Base-by-base conservation (phyloP, 1,284 basidiomycete species). In the Apiotrichum brassicae region DNA sequence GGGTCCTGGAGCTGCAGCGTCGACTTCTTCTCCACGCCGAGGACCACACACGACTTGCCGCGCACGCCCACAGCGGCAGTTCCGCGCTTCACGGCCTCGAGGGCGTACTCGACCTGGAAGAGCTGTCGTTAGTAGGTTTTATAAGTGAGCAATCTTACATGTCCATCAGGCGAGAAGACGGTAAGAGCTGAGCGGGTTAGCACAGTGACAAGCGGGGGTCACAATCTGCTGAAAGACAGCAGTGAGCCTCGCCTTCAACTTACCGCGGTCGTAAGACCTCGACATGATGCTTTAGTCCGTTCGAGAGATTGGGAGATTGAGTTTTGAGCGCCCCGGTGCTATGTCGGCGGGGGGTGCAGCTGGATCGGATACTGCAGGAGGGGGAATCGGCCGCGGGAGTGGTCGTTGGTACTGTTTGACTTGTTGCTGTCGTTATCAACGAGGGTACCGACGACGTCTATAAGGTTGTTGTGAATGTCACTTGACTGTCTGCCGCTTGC, bases 21-120 rank as follows among this genome's bases (percentile, higher is more conserved):
- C 0, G 89, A 92, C 76, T 97, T 98, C 84, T 98, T 98, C 79
- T 99, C 95, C 19, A 98, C 95, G 47, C 94, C 95, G 23, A 99
- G 80, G 4, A 98, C 91, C 4, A 97, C 95, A 30, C 93, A 87
- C 64, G 93, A 85, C 69, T 88, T 86, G 57, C 95, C 95, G 56
- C 91, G 83, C 26, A 98, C 90, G 45, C 95, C 95, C 54, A 95
- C 94, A 46, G 94, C 94, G 72, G 94, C 97, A 14, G 95, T 98
- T 43, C 95, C 95, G 72, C 94, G 92, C 63, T 89, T 79, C 42
- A 98, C 95, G 44, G 95, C 95, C 74, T 99, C 95, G 20, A 87
- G 77, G 6, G 95, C 95, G 74, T 99, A 99, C 76, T 99, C 95
- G 61, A 99, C 95, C 64, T 75, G 73, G 62, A 75, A 75, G 30